Conservation (phyloP, 495 filamentous ascomycete species). For the Aspergillus biplanus region DNA sequence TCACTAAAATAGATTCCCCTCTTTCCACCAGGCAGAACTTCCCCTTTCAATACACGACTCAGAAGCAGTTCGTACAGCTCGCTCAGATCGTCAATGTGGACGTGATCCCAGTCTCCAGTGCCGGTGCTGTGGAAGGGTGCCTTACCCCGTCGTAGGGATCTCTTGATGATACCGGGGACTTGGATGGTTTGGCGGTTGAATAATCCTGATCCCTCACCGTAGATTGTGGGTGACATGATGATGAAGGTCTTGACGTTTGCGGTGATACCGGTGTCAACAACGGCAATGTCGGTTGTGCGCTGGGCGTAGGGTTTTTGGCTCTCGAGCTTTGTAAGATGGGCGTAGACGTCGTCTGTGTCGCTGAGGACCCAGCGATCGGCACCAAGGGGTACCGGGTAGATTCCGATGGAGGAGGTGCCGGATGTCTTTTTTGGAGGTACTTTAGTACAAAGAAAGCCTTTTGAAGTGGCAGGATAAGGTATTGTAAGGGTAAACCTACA, state of each 20-base stretch:
- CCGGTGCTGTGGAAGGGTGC: background rate
- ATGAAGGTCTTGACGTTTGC: background rate
- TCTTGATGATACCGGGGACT: background rate
- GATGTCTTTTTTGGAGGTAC: no score
- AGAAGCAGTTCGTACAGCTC: background rate
- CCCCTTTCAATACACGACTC: background rate
- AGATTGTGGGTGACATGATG: background rate
- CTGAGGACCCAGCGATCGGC: background rate
- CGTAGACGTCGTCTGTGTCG: background rate
- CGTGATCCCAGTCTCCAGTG: background rate
- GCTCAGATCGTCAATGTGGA: background rate
- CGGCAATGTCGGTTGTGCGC: background rate
- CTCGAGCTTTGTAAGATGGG: background rate
- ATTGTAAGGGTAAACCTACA: background rate
- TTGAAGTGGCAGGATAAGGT: no score
- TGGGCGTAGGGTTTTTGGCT: background rate
- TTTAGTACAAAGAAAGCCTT: no score
- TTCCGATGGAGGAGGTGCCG: background rate
- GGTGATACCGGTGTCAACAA: background rate
- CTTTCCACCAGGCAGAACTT: background rate
- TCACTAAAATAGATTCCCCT: background rate
- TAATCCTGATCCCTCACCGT: background rate
- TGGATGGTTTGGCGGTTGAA: background rate
- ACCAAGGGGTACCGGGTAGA: no score
- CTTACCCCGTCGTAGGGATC: background rate